A percentile compares a stretch with the other conserved stretches of the same genome.
Evolutionary conservation across 2,329 filamentous ascomycete genomes (phyloP).

Genomic region (Leptographium galeiforme): DNA sequence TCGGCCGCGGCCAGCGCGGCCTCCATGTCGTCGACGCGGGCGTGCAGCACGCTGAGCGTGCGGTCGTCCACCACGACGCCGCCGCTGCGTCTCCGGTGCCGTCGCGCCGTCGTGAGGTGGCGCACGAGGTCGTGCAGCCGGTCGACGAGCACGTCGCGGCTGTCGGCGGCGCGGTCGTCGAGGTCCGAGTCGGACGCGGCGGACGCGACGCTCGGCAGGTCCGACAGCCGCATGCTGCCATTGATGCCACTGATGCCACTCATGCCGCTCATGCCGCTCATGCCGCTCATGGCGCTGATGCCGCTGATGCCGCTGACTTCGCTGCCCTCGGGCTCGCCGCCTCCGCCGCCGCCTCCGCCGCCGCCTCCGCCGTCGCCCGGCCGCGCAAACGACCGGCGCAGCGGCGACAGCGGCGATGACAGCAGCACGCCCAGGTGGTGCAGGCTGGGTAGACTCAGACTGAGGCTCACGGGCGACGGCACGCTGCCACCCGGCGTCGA

Average conservation of each 20-base stretch:
- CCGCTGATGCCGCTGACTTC: conserved; percentile 2
- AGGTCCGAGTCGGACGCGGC: conserved; percentile 5
- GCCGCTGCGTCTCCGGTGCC: conserved; percentile 9
- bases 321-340: no score
- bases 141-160: conserved; percentile 32
- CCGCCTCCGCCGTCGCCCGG: no score
- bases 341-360: no score
- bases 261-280: conserved; percentile 1
- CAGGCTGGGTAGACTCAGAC: conserved; percentile 14
- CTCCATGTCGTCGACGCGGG: conserved; percentile 31
- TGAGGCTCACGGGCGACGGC: conserved; percentile 11
- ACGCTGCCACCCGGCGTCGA: background rate
- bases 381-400: conserved; percentile 15
- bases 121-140: conserved; percentile 25
- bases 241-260: background rate
- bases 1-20: conserved; percentile 13
- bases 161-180: conserved; percentile 19
- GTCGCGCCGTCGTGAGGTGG: conserved; percentile 18
- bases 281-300: conserved; percentile 2
- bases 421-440: conserved; percentile 17
- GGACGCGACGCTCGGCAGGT: background rate
- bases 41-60: conserved; percentile 22
- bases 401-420: conserved; percentile 17
- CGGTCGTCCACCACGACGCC: background rate
- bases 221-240: conserved; percentile 1